Evolutionary conservation across 768 basidiomycete species (phyloP).

Genomic region (Macrocybe gigantea): DNA sequence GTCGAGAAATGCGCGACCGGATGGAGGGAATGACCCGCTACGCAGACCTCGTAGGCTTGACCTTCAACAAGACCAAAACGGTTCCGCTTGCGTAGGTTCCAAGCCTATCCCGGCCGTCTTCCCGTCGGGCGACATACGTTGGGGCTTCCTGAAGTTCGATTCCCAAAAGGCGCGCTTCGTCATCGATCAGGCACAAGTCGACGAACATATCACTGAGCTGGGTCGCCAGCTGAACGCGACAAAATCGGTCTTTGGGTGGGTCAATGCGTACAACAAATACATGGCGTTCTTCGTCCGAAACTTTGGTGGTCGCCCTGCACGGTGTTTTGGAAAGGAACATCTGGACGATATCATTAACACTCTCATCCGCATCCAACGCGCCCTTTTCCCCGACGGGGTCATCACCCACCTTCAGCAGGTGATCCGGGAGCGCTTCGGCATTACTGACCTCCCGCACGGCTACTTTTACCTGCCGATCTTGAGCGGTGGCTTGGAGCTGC

Average conservation of each 20-base stretch:
- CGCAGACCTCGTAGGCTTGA: conserved; percentile 32
- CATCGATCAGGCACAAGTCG: conserved; percentile 23
- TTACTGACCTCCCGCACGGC: conserved; percentile 20
- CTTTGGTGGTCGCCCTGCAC: conserved; percentile 22
- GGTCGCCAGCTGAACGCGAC: conserved; percentile 23
- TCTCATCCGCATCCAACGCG: conserved; percentile 21
- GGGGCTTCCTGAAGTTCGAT: conserved; percentile 12
- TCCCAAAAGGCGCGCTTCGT: conserved; percentile 14
- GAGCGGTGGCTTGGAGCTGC: conserved; percentile 22
- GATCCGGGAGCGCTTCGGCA: conserved; percentile 22
- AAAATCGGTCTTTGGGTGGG: conserved; percentile 26
- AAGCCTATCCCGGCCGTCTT: conserved; percentile 5
- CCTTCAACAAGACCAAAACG: conserved; percentile 35
- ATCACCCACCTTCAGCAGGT: conserved; percentile 17
- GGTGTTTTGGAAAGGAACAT: conserved; percentile 19
- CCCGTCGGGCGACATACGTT: conserved; percentile 14
- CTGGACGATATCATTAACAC: conserved; percentile 20
- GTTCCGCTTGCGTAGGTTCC: conserved; percentile 28
- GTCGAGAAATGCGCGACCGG: conserved; percentile 25
- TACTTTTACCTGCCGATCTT: conserved; percentile 23
- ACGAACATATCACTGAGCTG: conserved; percentile 23
- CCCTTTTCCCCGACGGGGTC: conserved; percentile 18
- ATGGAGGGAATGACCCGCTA: conserved; percentile 38
- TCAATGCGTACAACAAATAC: conserved; percentile 27
- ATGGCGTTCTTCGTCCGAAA: conserved; percentile 25